phyloP scores from a whole-genome alignment of 345 rosid genomes.

The Populus nigra region DNA sequence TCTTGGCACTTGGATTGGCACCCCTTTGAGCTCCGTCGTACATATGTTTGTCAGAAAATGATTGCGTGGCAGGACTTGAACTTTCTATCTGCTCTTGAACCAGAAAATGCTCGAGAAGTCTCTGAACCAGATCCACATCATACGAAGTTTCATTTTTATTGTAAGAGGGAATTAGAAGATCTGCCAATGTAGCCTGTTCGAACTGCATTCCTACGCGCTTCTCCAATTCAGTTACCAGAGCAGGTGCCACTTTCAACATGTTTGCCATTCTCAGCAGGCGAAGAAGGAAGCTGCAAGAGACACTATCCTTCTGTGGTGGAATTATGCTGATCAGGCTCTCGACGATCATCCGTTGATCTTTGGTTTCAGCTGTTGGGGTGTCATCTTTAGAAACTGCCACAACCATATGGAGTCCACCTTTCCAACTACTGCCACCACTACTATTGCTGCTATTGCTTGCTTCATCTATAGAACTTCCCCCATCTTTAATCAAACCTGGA shows the following conservation, averaged over 20 bases:
- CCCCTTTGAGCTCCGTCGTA: slow-evolving; percentile 45
- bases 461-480: slow-evolving; percentile 47
- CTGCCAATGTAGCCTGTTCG: slow-evolving; percentile 83
- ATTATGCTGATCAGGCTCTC: slow-evolving; percentile 89
- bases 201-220: slow-evolving; percentile 96
- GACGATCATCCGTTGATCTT: slow-evolving; percentile 83
- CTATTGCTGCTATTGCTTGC: slow-evolving; percentile 56
- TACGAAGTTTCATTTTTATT: slow-evolving; percentile 66
- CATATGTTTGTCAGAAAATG: slow-evolving; percentile 58
- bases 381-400: slow-evolving; percentile 62
- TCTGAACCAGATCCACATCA: slow-evolving; percentile 91
- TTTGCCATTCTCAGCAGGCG: slow-evolving; percentile 73
- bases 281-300: slow-evolving; percentile 84
- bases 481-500: slow-evolving; percentile 61
- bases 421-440: slow-evolving; percentile 65
- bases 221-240: slow-evolving; percentile 84
- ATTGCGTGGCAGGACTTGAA: slow-evolving; percentile 64
- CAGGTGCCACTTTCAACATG: slow-evolving; percentile 87
- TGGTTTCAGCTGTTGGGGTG: slow-evolving; percentile 40
- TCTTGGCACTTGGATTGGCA: slow-evolving; percentile 65
- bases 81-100: slow-evolving; percentile 86
- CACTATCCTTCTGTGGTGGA: slow-evolving; percentile 87
- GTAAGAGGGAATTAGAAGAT: slow-evolving; percentile 73
- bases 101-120: slow-evolving; percentile 89
- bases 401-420: slow-evolving; percentile 87